Evolutionary conservation across 495 filamentous ascomycete genomes (phyloP).

Genomic region (Extremus antarcticus): DNA sequence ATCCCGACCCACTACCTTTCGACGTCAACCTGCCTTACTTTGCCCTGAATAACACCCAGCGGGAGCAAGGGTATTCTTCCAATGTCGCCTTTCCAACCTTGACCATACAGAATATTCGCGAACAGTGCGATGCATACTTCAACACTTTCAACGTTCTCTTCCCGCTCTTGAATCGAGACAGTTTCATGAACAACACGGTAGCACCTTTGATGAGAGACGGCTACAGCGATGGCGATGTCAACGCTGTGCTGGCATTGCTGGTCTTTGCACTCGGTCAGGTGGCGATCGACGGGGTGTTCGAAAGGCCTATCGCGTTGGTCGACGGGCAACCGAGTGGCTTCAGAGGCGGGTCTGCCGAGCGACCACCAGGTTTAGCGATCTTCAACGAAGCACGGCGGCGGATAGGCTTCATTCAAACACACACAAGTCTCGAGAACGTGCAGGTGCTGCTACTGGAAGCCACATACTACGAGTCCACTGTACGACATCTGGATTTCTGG

Average conservation of each 20-base stretch:
- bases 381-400: constrained; percentile 51
- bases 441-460: constrained; percentile 42
- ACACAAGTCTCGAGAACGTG: constrained; percentile 46
- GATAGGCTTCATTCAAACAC: constrained; percentile 45
- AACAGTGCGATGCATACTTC: constrained; percentile 43
- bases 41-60: neutral
- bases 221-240: constrained; percentile 36
- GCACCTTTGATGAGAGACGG: constrained; percentile 37
- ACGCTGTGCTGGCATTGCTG: constrained; percentile 43
- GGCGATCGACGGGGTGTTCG: constrained; percentile 38
- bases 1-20: constrained; percentile 26
- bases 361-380: constrained; percentile 44
- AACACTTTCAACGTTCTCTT: constrained; percentile 45
- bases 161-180: constrained; percentile 44
- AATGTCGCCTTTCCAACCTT: constrained; percentile 30
- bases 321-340: constrained; percentile 42
- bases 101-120: constrained; percentile 39
- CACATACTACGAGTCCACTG: constrained; percentile 16
- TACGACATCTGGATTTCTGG: constrained; percentile 44
- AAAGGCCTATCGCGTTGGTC: constrained; percentile 32
- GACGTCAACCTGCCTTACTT: constrained; percentile 17
- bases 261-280: constrained; percentile 48
- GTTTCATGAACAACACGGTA: constrained; percentile 40
- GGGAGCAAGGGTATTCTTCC: constrained; percentile 5
- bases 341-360: constrained; percentile 37